Percentiles rank a stretch among this genome's conserved stretches.
These are phyloP conservation scores for Fusarium acutatum DNA, from an alignment of 2,329 filamentous ascomycete genomes.

Conservation along the genomic window DNA sequence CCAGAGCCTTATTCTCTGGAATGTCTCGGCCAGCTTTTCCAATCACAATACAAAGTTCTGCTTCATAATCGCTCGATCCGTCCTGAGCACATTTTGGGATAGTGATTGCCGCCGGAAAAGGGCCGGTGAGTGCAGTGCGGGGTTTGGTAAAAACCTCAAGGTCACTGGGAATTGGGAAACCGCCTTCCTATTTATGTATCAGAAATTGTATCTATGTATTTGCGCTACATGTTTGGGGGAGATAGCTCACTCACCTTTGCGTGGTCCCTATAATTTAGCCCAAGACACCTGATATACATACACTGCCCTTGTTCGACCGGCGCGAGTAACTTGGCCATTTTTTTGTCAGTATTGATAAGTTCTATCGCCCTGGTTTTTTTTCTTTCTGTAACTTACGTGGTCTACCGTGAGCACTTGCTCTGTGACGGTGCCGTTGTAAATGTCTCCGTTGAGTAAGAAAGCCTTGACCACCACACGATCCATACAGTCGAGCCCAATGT, in stretches of 20 bases:
- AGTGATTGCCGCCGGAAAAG: not conserved
- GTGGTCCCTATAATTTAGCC: not conserved
- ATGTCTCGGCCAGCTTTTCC: not conserved
- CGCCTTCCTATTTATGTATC: not conserved
- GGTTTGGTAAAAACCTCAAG: not conserved
- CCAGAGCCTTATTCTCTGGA: not conserved
- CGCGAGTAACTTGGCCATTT: not conserved
- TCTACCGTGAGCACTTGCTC: not conserved
- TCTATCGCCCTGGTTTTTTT: no score
- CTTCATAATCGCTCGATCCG: not conserved
- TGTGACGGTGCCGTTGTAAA: not conserved
- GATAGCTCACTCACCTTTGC: not conserved
- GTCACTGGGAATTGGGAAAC: not conserved
- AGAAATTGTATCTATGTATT: no score
- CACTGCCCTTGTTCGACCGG: not conserved
- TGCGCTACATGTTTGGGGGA: no score
- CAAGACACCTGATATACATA: not conserved
- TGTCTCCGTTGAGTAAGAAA: not conserved
- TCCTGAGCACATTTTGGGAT: not conserved
- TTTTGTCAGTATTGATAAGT: not conserved
- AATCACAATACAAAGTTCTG: not conserved
- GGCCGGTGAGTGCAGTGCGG: not conserved
- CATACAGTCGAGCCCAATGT: not conserved
- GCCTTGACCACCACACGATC: not conserved
- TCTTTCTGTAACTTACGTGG: not conserved